These are phyloP conservation scores for Aureobasidium sp. DNA, from an alignment of 2,329 filamentous ascomycete genomes.

Conservation along the genomic window DNA sequence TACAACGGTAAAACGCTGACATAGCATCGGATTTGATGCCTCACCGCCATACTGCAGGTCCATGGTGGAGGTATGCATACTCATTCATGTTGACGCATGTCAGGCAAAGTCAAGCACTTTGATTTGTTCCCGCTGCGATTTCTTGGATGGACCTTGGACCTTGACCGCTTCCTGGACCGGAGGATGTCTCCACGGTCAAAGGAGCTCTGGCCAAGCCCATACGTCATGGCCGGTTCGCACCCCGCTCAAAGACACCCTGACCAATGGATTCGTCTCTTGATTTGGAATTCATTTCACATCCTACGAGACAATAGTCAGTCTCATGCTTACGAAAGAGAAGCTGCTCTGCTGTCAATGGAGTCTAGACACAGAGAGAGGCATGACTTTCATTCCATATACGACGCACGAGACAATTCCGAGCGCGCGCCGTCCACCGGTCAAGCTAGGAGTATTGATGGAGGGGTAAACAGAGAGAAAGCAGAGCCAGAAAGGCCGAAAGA, in stretches of 20 bases:
- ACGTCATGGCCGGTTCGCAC: neutral
- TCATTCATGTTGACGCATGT: neutral
- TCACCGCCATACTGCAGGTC: neutral
- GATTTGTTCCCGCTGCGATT: too few species aligned
- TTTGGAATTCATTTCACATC: constrained; percentile 6
- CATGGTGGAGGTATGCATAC: neutral
- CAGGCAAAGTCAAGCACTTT: too few species aligned
- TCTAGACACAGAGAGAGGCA: neutral
- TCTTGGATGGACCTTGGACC: neutral
- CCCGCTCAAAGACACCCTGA: neutral
- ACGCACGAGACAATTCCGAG: neutral
- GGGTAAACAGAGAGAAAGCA: neutral
- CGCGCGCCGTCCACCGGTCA: neutral
- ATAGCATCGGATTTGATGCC: neutral
- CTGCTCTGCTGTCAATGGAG: too few species aligned
- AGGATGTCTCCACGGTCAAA: neutral
- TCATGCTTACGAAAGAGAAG: neutral
- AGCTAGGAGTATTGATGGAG: neutral
- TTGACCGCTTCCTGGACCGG: neutral
- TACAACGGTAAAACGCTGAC: neutral
- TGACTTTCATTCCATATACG: neutral
- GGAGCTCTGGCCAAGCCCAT: neutral
- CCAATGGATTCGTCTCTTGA: neutral
- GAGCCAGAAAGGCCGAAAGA: neutral
- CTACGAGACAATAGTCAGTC: neutral